Conservation (phyloP, 352 stramenopile species). For the Phytophthora vignae region DNA sequence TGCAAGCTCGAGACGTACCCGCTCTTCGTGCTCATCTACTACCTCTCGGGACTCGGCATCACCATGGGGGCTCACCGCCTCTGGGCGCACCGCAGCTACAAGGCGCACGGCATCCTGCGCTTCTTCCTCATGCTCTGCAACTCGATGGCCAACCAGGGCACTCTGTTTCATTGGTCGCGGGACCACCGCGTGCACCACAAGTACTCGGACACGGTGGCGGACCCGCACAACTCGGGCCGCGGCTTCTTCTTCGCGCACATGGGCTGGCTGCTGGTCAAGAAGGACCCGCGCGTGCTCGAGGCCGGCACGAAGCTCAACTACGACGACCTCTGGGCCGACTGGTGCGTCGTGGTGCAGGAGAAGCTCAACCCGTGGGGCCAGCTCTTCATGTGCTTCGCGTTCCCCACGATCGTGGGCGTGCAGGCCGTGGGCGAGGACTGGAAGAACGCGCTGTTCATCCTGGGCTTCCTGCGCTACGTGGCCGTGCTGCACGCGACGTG, state of each 20-base stretch:
- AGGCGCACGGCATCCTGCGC: conserved; percentile 91
- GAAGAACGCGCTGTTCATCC: conserved; percentile 96
- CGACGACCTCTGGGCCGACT: conserved; percentile 96
- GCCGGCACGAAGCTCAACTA: conserved; percentile 96
- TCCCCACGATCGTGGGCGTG: conserved; percentile 92
- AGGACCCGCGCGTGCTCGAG: conserved; percentile 93
- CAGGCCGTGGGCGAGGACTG: conserved; percentile 93
- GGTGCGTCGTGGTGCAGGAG: conserved; percentile 96
- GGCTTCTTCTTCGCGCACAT: conserved; percentile 99
- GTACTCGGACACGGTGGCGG: conserved; percentile 95
- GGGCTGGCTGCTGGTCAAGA: conserved; percentile 99
- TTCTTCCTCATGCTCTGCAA: conserved; percentile 98
- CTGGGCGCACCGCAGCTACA: conserved; percentile 97
- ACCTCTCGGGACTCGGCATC: conserved; percentile 96
- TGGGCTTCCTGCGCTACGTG: conserved; percentile 95
- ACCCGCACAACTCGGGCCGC: conserved; percentile 96
- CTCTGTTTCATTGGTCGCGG: conserved; percentile 98
- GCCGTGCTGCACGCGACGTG: conserved; percentile 97
- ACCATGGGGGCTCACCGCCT: conserved; percentile 98
- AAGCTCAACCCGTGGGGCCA: conserved; percentile 98
- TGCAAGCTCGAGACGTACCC: conserved; percentile 91
- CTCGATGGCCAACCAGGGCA: conserved; percentile 99
- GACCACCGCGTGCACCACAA: conserved; percentile 99
- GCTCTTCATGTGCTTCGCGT: conserved; percentile 98
- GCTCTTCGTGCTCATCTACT: conserved; percentile 94